These are phyloP conservation scores for Entomortierella beljakovae DNA, from an alignment of 192 early-diverging fungal genomes.

Conservation along the genomic window DNA sequence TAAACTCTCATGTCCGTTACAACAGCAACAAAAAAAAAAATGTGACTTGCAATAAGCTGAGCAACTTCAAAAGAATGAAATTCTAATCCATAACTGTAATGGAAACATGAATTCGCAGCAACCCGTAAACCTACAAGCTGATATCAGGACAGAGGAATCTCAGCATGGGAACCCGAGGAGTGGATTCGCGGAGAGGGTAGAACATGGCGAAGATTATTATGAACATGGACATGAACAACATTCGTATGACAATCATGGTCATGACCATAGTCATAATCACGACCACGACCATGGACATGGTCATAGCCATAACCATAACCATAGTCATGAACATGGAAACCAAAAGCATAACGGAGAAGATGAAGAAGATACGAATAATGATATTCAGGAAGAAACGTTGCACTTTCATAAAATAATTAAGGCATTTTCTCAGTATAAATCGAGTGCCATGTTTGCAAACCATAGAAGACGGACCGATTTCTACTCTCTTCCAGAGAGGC, in stretches of 20 bases:
- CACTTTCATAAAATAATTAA: conserved; percentile 67
- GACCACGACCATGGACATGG: conserved; percentile 15
- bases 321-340: neutral
- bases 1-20: too few species aligned
- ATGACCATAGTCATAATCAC: conserved; percentile 26
- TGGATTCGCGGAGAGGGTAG: conserved; percentile 10
- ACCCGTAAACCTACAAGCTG: conserved; percentile 14
- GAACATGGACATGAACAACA: conserved; percentile 6
- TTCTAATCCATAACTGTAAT: neutral
- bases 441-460: conserved; percentile 67
- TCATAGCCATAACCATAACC: conserved; percentile 17
- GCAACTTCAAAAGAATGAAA: too few species aligned
- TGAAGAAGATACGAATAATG: conserved; percentile 17
- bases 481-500: conserved; percentile 69
- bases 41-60: neutral
- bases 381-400: conserved; percentile 43
- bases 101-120: conserved; percentile 11
- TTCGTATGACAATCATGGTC: conserved; percentile 8
- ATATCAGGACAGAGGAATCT: conserved; percentile 14
- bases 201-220: conserved; percentile 6
- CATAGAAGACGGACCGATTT: conserved; percentile 73
- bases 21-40: neutral
- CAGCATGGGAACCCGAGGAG: neutral
- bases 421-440: conserved; percentile 73
- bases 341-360: neutral